Percentiles rank a stretch among this genome's conserved stretches.
phyloP scores from a whole-genome alignment of 2,329 filamentous ascomycete genomes.

The Aspergillus sp. region DNA sequence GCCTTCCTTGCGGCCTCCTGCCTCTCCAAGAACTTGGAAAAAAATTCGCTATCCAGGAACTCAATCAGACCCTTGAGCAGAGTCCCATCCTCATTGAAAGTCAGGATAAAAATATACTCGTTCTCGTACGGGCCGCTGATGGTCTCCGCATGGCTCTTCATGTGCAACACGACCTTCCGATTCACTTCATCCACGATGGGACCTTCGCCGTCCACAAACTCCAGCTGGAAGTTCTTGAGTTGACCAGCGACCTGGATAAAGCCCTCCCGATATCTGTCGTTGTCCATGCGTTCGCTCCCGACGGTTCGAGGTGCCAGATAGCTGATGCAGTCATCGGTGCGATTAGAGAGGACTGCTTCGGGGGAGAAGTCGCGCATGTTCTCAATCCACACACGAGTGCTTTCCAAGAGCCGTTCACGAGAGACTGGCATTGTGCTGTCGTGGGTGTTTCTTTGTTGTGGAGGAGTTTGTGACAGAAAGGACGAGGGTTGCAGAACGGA shows the following conservation, averaged over 20 bases:
- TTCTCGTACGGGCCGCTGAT: not conserved
- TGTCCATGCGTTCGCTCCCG: not conserved
- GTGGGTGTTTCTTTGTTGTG: not conserved
- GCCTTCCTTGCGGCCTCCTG: not conserved
- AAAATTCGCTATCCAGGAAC: not conserved
- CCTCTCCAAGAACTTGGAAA: not conserved
- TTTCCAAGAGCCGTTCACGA: not conserved
- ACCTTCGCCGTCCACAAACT: not conserved
- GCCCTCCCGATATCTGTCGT: not conserved
- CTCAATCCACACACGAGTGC: not conserved
- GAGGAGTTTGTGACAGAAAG: no score
- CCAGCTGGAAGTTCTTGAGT: not conserved
- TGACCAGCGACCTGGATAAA: not conserved
- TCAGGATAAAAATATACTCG: not conserved
- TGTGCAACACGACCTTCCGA: not conserved
- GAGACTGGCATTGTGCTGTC: not conserved
- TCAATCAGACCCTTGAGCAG: not conserved
- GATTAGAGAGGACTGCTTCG: not conserved
- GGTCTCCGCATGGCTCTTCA: not conserved
- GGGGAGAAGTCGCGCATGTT: not conserved
- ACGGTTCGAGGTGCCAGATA: not conserved
- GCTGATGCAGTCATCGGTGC: not conserved
- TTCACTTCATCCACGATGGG: not conserved
- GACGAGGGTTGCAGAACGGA: no score
- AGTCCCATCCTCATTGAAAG: not conserved